phyloP scores from a whole-genome alignment of 2,329 filamentous ascomycete genomes.

The Colletotrichum camelliae region DNA sequence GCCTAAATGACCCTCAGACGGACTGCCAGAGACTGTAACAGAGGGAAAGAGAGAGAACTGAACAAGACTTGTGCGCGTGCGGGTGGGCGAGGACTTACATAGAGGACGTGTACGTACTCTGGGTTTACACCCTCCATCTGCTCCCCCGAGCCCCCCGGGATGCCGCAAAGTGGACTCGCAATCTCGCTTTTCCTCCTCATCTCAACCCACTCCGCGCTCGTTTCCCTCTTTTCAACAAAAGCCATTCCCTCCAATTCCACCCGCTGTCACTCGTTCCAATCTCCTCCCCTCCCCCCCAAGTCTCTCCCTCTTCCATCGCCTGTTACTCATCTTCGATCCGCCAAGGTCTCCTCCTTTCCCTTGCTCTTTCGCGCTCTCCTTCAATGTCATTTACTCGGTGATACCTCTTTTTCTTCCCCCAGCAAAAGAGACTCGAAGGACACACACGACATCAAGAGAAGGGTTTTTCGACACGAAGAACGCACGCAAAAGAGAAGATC shows the following conservation, averaged over 20 bases:
- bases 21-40: background rate
- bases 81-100: background rate
- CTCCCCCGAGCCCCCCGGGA: slow-evolving; percentile 14
- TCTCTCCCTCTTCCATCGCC: slow-evolving; percentile 17
- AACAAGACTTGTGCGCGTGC: background rate
- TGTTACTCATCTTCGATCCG: slow-evolving; percentile 22
- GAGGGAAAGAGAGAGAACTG: background rate
- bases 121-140: slow-evolving; percentile 12
- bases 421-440: background rate
- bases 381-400: slow-evolving; percentile 18
- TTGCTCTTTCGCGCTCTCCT: slow-evolving; percentile 8
- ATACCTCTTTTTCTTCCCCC: slow-evolving; percentile 15
- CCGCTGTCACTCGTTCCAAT: slow-evolving; percentile 41
- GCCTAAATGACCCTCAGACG: background rate
- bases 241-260: slow-evolving; percentile 37
- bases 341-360: slow-evolving; percentile 17
- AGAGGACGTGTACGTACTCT: background rate
- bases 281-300: slow-evolving; percentile 39
- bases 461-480: background rate
- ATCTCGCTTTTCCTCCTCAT: slow-evolving; percentile 25
- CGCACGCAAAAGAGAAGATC: background rate
- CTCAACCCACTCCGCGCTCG: slow-evolving; percentile 29
- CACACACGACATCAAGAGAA: background rate
- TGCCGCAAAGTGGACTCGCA: slow-evolving; percentile 22
- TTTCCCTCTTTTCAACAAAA: slow-evolving; percentile 45